A percentile compares a stretch with the other conserved stretches of the same genome.
phyloP scores from a whole-genome alignment of 169 alveolate genomes.

The Condylostoma magnum region DNA sequence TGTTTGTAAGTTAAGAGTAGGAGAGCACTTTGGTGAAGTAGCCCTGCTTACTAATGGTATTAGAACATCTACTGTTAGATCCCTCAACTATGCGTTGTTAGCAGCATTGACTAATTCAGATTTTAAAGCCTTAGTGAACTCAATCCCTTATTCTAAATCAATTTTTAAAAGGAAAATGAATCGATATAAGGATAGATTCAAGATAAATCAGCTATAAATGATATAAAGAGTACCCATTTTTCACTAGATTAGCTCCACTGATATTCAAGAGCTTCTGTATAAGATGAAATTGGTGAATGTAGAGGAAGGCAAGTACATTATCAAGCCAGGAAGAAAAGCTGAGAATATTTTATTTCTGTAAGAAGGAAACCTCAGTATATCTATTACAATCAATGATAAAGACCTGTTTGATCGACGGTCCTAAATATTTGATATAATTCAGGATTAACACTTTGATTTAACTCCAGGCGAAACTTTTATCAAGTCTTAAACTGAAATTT shows the following conservation, averaged over 20 bases:
- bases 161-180: background rate
- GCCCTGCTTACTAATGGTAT: slow-evolving; percentile 92
- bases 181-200: background rate
- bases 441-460: too few species aligned
- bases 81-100: slow-evolving; percentile 31
- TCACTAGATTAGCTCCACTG: too few species aligned
- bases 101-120: background rate
- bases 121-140: background rate
- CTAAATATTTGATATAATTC: too few species aligned
- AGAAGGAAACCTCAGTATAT: background rate
- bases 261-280: background rate
- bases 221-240: background rate
- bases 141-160: background rate
- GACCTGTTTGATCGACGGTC: background rate
- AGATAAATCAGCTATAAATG: background rate
- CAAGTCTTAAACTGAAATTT: background rate
- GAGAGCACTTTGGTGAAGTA: slow-evolving; percentile 97
- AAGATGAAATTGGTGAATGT: background rate
- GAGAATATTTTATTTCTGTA: background rate
- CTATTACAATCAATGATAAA: background rate
- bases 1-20: slow-evolving; percentile 87
- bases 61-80: slow-evolving; percentile 95
- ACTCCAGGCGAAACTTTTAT: background rate
- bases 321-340: background rate
- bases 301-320: background rate